Percentiles rank a stretch among this genome's conserved stretches.
Evolutionary conservation across 2,329 filamentous ascomycete genomes (phyloP).

Genomic region (Colletotrichum phormii): DNA sequence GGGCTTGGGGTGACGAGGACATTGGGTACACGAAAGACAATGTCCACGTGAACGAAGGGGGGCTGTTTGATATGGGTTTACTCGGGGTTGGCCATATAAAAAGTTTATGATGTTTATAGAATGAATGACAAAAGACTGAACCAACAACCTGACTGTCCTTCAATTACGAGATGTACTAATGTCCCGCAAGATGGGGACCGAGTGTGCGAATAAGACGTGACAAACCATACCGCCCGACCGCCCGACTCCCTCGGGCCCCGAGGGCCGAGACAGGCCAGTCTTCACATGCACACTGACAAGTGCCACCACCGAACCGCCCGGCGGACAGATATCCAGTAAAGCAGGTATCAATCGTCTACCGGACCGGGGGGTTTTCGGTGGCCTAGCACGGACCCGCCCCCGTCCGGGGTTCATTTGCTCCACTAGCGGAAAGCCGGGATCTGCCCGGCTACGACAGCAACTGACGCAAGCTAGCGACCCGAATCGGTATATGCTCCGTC

Average conservation of each 20-base stretch:
- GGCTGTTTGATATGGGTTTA: constrained; percentile 7
- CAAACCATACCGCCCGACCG: too few relatives aligned
- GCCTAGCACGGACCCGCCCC: not conserved
- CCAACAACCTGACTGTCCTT: not conserved
- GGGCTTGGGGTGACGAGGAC: not conserved
- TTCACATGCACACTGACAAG: not conserved
- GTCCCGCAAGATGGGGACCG: not conserved
- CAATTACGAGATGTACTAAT: not conserved
- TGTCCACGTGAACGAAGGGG: not conserved
- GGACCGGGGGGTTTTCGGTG: not conserved
- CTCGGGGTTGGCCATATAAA: not conserved
- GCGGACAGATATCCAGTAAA: not conserved
- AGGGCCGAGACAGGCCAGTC: not conserved
- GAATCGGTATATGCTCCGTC: constrained; percentile 30
- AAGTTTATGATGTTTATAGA: not conserved
- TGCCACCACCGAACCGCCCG: not conserved
- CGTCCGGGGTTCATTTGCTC: not conserved
- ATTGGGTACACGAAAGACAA: not conserved
- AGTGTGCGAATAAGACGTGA: not conserved
- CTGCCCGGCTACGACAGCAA: constrained; percentile 15
- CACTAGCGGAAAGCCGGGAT: constrained; percentile 15
- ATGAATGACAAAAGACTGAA: not conserved
- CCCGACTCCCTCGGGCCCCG: not conserved
- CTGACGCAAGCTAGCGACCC: constrained; percentile 10
- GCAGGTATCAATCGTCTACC: not conserved